Conservation (phyloP, 2,329 filamentous ascomycete species). For the Clonostachys rhizophaga region DNA sequence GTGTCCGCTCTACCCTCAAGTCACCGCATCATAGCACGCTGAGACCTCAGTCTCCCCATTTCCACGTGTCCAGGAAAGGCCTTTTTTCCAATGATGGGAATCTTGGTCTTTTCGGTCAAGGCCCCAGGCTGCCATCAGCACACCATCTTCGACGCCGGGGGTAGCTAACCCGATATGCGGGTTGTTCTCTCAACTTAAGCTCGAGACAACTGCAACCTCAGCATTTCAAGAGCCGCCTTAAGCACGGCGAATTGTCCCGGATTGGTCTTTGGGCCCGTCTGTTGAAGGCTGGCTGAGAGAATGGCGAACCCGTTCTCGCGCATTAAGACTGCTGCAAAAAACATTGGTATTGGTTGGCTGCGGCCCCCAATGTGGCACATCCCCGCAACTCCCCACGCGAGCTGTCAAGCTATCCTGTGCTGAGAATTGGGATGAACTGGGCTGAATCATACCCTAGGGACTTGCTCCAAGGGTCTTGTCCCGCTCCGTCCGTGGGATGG, state of each 20-base stretch:
- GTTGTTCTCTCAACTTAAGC: constrained; percentile 1
- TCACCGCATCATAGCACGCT: too few relatives aligned
- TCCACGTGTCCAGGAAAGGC: too few relatives aligned
- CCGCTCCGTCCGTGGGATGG: too few relatives aligned
- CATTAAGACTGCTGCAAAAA: constrained; percentile 13
- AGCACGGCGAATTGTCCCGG: not conserved
- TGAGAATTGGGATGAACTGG: too few relatives aligned
- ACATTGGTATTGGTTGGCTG: too few relatives aligned
- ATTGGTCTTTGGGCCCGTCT: constrained; percentile 1
- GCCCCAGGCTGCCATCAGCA: constrained; percentile 1
- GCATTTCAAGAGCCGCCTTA: not conserved
- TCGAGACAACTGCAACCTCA: constrained; percentile 4
- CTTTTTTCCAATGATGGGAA: too few relatives aligned
- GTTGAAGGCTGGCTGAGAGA: constrained; percentile 3
- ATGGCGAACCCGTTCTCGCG: constrained; percentile 1
- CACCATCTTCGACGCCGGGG: constrained; percentile 2
- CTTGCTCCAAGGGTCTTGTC: too few relatives aligned
- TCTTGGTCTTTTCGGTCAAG: too few relatives aligned
- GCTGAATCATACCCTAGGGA: too few relatives aligned
- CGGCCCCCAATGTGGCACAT: not conserved
- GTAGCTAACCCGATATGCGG: constrained; percentile 2
- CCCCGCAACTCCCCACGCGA: not conserved
- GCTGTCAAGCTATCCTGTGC: too few relatives aligned
- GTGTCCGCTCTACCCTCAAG: too few relatives aligned
- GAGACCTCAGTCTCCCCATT: too few relatives aligned